These are phyloP conservation scores for Penicillium bialowiezense DNA, from an alignment of 495 filamentous ascomycete species.

Conservation along the genomic window DNA sequence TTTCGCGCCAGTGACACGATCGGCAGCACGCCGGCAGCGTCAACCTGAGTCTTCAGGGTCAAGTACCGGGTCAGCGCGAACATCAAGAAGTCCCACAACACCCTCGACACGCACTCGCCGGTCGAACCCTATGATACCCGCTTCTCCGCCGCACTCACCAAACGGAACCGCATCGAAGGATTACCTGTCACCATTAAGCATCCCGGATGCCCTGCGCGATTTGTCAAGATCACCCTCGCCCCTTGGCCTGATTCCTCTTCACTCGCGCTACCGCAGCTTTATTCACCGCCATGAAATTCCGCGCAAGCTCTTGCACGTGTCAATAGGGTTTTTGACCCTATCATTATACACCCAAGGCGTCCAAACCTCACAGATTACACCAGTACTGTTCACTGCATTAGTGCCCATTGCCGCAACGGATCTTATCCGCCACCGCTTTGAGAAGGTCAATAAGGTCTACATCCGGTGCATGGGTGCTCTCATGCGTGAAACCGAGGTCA, in stretches of 20 bases:
- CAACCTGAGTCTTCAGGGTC: constrained; percentile 43
- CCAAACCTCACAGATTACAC: constrained; percentile 72
- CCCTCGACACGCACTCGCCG: constrained; percentile 28
- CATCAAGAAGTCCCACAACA: constrained; percentile 27
- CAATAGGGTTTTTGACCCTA: constrained; percentile 90
- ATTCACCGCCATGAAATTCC: constrained; percentile 52
- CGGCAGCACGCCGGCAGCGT: constrained; percentile 53
- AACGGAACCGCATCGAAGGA: constrained; percentile 56
- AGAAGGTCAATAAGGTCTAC: constrained; percentile 82
- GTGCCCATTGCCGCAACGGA: constrained; percentile 88
- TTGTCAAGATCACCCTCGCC: constrained; percentile 87
- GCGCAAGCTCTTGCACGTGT: constrained; percentile 64
- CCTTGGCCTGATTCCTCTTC: constrained; percentile 92
- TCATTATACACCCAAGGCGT: constrained; percentile 75
- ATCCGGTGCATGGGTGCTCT: constrained; percentile 78
- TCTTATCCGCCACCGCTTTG: constrained; percentile 73
- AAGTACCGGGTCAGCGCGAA: constrained; percentile 10
- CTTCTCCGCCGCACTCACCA: constrained; percentile 31
- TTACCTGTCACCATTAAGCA: constrained; percentile 63
- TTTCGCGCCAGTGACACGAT: constrained; percentile 62
- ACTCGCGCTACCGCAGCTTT: constrained; percentile 54
- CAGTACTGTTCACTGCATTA: constrained; percentile 74
- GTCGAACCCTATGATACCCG: constrained; percentile 44
- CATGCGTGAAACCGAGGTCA: constrained; percentile 95
- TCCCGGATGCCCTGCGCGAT: constrained; percentile 61